A percentile compares a stretch with the other conserved stretches of the same genome.
phyloP scores from a whole-genome alignment of 768 basidiomycete genomes.

The Rhizopogon vesiculosus region DNA sequence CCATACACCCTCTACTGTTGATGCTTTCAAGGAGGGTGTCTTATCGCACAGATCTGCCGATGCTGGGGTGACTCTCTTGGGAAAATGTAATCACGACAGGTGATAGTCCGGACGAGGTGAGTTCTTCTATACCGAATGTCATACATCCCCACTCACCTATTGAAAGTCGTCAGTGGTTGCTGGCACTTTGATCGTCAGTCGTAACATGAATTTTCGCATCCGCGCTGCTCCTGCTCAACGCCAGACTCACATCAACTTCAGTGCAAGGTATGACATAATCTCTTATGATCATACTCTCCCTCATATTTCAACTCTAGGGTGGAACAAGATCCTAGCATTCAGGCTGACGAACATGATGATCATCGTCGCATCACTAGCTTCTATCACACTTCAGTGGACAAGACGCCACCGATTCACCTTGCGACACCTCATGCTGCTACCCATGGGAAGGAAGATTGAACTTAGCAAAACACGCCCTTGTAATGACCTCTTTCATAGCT shows the following conservation, averaged over 20 bases:
- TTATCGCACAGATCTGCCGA: conserved; percentile 13
- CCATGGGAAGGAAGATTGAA: background rate
- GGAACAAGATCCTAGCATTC: conserved; percentile 14
- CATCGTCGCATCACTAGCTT: conserved; percentile 30
- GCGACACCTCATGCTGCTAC: conserved; percentile 6
- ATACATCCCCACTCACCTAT: background rate
- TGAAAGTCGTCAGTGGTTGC: conserved; percentile 30
- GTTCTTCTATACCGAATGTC: background rate
- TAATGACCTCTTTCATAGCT: background rate
- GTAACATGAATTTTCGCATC: conserved; percentile 34
- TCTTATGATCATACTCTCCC: background rate
- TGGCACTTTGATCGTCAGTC: conserved; percentile 35
- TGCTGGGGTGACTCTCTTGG: conserved; percentile 26
- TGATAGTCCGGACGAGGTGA: conserved; percentile 15
- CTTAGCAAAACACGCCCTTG: background rate
- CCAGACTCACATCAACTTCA: conserved; percentile 30
- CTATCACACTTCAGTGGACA: conserved; percentile 28
- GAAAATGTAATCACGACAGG: conserved; percentile 28
- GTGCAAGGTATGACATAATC: conserved; percentile 30
- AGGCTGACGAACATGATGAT: conserved; percentile 12
- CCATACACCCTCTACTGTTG: conserved; percentile 18
- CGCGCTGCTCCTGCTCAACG: conserved; percentile 34
- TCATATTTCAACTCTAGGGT: conserved; percentile 14
- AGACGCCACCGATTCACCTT: conserved; percentile 29
- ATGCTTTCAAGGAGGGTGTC: conserved; percentile 27